Evolutionary conservation across 2,329 filamentous ascomycete species (phyloP).

Genomic region (Monosporascus sp.): DNA sequence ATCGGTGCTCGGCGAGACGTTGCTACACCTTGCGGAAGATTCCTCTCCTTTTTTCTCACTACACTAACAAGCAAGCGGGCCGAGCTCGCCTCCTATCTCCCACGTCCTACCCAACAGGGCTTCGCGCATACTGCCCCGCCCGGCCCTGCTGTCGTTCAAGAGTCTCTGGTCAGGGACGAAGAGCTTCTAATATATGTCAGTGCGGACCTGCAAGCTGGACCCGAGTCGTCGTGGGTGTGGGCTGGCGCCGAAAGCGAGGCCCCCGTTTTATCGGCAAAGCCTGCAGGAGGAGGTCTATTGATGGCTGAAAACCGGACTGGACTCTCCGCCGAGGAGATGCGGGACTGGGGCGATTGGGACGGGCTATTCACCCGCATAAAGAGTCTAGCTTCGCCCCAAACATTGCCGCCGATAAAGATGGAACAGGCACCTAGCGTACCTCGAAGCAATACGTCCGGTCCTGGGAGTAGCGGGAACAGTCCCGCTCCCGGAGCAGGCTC

Average conservation of each 20-base stretch:
- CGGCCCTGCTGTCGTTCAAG: constrained; percentile 24
- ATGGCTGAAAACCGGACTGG: constrained; percentile 45
- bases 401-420: constrained; percentile 27
- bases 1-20: constrained; percentile 68
- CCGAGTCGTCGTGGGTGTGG: constrained; percentile 82
- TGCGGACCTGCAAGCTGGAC: constrained; percentile 77
- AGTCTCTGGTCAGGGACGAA: constrained; percentile 59
- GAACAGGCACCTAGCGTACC: constrained; percentile 20
- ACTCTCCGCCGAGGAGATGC: constrained; percentile 50
- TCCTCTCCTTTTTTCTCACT: constrained; percentile 74
- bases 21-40: constrained; percentile 73
- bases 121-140: constrained; percentile 17
- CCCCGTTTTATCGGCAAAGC: constrained; percentile 19
- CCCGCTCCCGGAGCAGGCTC: constrained; percentile 19
- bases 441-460: constrained; percentile 13
- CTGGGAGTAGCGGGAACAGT: constrained; percentile 26
- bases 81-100: constrained; percentile 34
- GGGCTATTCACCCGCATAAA: constrained; percentile 60
- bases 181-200: constrained; percentile 84
- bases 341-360: constrained; percentile 78
- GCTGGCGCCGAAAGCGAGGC: constrained; percentile 49
- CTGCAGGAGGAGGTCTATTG: constrained; percentile 32
- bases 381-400: constrained; percentile 39
- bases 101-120: constrained; percentile 18
- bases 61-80: constrained; percentile 52